Conservation (phyloP, 2,329 filamentous ascomycete species). For the Aspergillus sp. region DNA sequence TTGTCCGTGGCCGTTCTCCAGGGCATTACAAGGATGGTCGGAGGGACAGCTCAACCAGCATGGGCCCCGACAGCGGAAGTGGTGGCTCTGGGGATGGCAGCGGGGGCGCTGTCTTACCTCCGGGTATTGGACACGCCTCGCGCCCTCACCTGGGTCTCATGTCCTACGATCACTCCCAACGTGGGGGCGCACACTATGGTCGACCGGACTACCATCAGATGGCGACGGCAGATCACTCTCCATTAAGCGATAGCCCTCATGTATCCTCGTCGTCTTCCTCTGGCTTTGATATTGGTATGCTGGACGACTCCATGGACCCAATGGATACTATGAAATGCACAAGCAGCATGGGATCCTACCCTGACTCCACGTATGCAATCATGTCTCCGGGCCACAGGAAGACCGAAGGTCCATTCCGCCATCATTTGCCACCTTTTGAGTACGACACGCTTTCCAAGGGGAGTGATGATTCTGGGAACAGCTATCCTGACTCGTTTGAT, state of each 20-base stretch:
- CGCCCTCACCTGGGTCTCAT: conserved; percentile 29
- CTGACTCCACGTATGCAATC: conserved; percentile 6
- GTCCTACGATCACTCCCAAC: conserved; percentile 30
- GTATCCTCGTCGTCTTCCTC: conserved; percentile 37
- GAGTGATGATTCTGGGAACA: conserved; percentile 17
- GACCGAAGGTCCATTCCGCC: conserved; percentile 11
- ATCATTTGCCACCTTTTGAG: conserved; percentile 21
- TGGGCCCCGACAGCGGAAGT: conserved; percentile 61
- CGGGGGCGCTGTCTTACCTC: conserved; percentile 22
- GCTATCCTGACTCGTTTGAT: conserved; percentile 26
- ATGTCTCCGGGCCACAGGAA: not conserved
- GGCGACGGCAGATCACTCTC: conserved; percentile 29
- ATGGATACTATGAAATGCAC: conserved; percentile 33
- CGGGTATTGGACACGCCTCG: conserved; percentile 23
- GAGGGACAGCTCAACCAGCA: conserved; percentile 64
- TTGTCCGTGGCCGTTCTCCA: conserved; percentile 78
- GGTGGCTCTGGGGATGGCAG: conserved; percentile 37
- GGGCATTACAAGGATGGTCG: conserved; percentile 73
- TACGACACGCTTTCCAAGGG: conserved; percentile 19
- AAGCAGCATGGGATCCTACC: conserved; percentile 28
- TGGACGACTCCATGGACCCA: conserved; percentile 35
- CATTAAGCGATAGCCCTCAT: conserved; percentile 34
- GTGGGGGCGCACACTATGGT: conserved; percentile 26
- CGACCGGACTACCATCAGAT: conserved; percentile 33
- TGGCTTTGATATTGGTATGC: conserved; percentile 31